These are phyloP conservation scores for Bullera alba DNA, from an alignment of 768 basidiomycete species.

Conservation along the genomic window DNA sequence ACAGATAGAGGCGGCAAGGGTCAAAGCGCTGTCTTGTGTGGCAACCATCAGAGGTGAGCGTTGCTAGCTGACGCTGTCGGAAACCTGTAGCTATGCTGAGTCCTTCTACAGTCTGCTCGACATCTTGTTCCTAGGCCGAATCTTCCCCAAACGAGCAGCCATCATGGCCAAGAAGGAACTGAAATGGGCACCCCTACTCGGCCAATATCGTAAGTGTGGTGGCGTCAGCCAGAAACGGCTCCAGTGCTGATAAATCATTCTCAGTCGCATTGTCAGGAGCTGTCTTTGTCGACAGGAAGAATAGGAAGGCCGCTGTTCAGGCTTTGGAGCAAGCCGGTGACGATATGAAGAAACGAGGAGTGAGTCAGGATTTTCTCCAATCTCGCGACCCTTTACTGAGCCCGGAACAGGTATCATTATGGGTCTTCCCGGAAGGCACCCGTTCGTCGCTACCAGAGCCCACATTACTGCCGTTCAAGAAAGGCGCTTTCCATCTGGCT, in stretches of 20 bases:
- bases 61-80: background rate
- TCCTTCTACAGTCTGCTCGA: slow-evolving; percentile 35
- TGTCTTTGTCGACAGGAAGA: slow-evolving; percentile 83
- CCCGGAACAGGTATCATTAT: slow-evolving; percentile 60
- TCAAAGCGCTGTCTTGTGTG: slow-evolving; percentile 60
- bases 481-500: slow-evolving; percentile 95
- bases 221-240: background rate
- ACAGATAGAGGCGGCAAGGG: slow-evolving; percentile 24
- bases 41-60: slow-evolving; percentile 72
- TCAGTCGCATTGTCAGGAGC: slow-evolving; percentile 73
- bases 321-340: slow-evolving; percentile 72
- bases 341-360: slow-evolving; percentile 58
- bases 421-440: slow-evolving; percentile 97
- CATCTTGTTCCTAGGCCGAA: slow-evolving; percentile 70
- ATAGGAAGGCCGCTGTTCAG: slow-evolving; percentile 62
- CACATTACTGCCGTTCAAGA: slow-evolving; percentile 82
- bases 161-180: slow-evolving; percentile 93
- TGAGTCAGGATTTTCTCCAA: slow-evolving; percentile 12
- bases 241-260: background rate
- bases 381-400: background rate
- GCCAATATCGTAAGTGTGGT: slow-evolving; percentile 60
- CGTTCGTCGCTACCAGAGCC: slow-evolving; percentile 63
- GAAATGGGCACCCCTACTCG: slow-evolving; percentile 71
- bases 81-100: background rate
- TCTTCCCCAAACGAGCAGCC: slow-evolving; percentile 71